Conservation (phyloP, 2,329 filamentous ascomycete species). For the Blumeria graminis region DNA sequence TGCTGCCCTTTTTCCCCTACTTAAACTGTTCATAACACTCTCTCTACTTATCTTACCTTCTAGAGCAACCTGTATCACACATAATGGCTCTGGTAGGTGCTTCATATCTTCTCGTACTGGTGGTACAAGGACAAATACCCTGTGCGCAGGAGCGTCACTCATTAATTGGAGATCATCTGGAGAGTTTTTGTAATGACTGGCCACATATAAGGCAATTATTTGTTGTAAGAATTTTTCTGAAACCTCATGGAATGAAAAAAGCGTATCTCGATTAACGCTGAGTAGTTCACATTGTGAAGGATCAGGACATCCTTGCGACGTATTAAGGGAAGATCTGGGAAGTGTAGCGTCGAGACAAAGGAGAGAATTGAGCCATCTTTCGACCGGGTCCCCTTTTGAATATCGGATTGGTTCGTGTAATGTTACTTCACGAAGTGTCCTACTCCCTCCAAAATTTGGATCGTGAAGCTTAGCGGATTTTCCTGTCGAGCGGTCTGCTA, state of each 20-base stretch:
- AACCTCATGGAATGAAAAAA: slow-evolving; percentile 94
- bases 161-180: slow-evolving; percentile 96
- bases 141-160: slow-evolving; percentile 91
- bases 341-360: slow-evolving; percentile 85
- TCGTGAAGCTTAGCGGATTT: slow-evolving; percentile 41
- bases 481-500: slow-evolving; percentile 60
- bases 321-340: slow-evolving; percentile 23
- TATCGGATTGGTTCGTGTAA: slow-evolving; percentile 89
- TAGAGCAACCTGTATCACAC: slow-evolving; percentile 79
- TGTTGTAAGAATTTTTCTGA: slow-evolving; percentile 94
- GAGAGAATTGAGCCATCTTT: slow-evolving; percentile 88
- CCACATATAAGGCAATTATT: slow-evolving; percentile 94
- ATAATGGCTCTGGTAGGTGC: slow-evolving; percentile 73
- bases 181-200: slow-evolving; percentile 94
- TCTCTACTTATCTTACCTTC: slow-evolving; percentile 88
- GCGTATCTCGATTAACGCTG: slow-evolving; percentile 83
- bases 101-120: slow-evolving; percentile 56
- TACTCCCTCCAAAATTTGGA: slow-evolving; percentile 33
- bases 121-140: slow-evolving; percentile 81
- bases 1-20: slow-evolving; percentile 65
- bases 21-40: slow-evolving; percentile 75
- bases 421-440: slow-evolving; percentile 75
- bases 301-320: slow-evolving; percentile 48
- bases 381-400: slow-evolving; percentile 67
- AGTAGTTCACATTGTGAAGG: slow-evolving; percentile 79